Percentiles rank a stretch among this genome's conserved stretches.
These are phyloP conservation scores for Pleurozium schreberi DNA, from an alignment of 225 moss, liverwort and hornwort species.

Conservation along the genomic window DNA sequence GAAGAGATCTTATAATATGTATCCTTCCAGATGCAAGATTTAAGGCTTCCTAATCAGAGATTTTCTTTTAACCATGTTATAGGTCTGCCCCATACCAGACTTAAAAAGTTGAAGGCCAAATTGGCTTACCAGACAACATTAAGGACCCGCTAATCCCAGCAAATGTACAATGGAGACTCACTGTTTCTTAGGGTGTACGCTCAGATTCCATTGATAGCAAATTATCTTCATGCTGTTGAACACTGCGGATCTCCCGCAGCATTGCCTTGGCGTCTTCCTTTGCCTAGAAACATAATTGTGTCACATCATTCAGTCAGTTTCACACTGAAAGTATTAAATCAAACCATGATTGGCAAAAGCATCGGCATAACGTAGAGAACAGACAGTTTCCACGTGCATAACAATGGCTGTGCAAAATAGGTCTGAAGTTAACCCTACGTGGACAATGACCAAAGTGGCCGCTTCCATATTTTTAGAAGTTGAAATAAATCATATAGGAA, in stretches of 20 bases:
- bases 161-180: neutral
- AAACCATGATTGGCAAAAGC: neutral
- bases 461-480: neutral
- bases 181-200: slow-evolving; percentile 33
- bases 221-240: slow-evolving; percentile 72
- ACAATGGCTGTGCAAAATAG: neutral
- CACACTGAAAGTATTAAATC: neutral
- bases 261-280: slow-evolving; percentile 98
- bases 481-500: neutral
- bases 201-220: slow-evolving; percentile 77
- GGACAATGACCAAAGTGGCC: neutral
- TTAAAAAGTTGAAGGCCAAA: neutral
- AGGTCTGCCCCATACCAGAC: neutral
- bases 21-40: neutral
- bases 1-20: neutral
- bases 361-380: neutral
- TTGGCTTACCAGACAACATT: neutral
- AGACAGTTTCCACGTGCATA: neutral
- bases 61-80: neutral
- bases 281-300: slow-evolving; percentile 32
- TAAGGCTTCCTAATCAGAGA: neutral
- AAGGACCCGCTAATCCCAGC: neutral
- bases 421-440: neutral
- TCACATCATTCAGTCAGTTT: neutral
- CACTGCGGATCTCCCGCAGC: slow-evolving; percentile 93